Percentiles rank a stretch among this genome's conserved stretches.
phyloP scores from a whole-genome alignment of 2,329 filamentous ascomycete genomes.

The Xylariaceae sp. region DNA sequence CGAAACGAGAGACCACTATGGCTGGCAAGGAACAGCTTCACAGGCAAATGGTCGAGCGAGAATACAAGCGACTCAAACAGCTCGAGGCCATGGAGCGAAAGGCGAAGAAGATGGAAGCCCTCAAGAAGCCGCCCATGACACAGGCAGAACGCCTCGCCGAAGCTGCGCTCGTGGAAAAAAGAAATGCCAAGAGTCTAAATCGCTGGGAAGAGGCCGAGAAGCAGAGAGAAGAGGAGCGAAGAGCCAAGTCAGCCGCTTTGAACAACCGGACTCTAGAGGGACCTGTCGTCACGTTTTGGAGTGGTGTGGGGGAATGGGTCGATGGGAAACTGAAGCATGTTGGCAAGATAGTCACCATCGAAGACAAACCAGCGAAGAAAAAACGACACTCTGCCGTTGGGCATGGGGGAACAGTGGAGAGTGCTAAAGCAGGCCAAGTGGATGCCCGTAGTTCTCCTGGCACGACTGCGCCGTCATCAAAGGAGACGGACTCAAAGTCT shows the following conservation, averaged over 20 bases:
- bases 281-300: conserved; percentile 88
- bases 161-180: conserved; percentile 74
- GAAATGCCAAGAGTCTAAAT: conserved; percentile 85
- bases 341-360: conserved; percentile 58
- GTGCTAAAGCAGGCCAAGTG: conserved; percentile 21
- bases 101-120: conserved; percentile 63
- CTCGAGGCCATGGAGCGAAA: conserved; percentile 61
- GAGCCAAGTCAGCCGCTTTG: conserved; percentile 77
- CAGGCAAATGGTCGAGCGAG: conserved; percentile 67
- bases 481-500: conserved; percentile 7
- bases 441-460: conserved; percentile 12
- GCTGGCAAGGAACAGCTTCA: conserved; percentile 58
- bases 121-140: conserved; percentile 76
- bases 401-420: conserved; percentile 17
- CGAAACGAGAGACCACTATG: conserved; percentile 52
- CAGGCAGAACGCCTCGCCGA: conserved; percentile 80
- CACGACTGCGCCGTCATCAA: conserved; percentile 8
- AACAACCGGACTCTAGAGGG: conserved; percentile 83
- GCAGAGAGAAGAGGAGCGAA: conserved; percentile 75
- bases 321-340: conserved; percentile 68
- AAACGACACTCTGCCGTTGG: conserved; percentile 41
- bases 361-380: conserved; percentile 50
- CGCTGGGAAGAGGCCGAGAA: conserved; percentile 93
- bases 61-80: conserved; percentile 65
- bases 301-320: conserved; percentile 77